Evolutionary conservation across 2,329 filamentous ascomycete genomes (phyloP).

Genomic region (Corinectria fuckeliana): DNA sequence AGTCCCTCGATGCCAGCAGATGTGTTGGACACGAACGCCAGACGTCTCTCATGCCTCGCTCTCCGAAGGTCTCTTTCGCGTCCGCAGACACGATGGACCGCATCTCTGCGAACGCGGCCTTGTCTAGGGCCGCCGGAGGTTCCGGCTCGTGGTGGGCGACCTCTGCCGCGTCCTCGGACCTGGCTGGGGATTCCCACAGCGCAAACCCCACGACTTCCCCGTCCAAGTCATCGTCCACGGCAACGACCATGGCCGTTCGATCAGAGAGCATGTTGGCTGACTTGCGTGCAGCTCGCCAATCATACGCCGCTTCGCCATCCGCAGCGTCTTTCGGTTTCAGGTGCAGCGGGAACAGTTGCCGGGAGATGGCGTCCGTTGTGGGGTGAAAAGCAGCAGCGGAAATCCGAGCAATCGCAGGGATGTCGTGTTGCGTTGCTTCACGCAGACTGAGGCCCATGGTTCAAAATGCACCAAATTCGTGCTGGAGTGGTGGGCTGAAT

Average conservation of each 20-base stretch:
- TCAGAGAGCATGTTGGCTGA: conserved; percentile 1
- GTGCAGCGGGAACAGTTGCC: conserved; percentile 1
- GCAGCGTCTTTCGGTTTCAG: background rate
- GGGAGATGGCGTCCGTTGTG: background rate
- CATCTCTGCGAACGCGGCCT: background rate
- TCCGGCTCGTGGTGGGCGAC: background rate
- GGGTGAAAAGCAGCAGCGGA: conserved; percentile 10
- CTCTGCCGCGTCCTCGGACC: background rate
- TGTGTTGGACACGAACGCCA: conserved; percentile 3
- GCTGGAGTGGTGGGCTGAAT: background rate
- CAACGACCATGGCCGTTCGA: background rate
- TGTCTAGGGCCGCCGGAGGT: background rate
- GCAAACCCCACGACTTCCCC: conserved; percentile 6
- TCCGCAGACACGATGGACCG: background rate
- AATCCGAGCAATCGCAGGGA: conserved; percentile 8
- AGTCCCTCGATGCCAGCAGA: background rate
- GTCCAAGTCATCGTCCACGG: background rate
- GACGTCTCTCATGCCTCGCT: conserved; percentile 1
- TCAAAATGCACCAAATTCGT: background rate
- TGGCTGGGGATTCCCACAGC: conserved; percentile 5
- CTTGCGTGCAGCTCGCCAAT: conserved; percentile 13
- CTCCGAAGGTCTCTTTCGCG: background rate
- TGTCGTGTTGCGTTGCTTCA: background rate
- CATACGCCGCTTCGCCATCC: background rate
- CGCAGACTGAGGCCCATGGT: background rate